Evolutionary conservation across 1,284 basidiomycete genomes (phyloP).

Genomic region (Cutaneotrichosporon cutaneum): DNA sequence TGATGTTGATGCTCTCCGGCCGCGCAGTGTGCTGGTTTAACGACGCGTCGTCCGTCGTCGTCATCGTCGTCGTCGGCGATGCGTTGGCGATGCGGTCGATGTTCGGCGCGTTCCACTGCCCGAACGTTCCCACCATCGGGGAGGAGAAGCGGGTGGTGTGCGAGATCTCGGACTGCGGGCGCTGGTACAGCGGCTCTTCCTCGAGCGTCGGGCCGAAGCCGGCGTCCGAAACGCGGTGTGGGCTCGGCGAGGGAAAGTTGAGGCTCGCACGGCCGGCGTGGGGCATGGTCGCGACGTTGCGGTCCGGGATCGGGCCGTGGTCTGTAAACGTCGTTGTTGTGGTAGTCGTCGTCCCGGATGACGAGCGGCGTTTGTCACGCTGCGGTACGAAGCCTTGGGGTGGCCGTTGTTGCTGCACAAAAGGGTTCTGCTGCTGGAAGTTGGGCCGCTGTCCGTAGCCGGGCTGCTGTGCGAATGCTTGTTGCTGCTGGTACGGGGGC

Average conservation of each 20-base stretch:
- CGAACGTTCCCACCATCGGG: background rate
- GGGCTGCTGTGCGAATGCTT: background rate
- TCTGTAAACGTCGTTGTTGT: constrained; percentile 27
- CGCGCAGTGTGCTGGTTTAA: background rate
- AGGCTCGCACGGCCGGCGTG: background rate
- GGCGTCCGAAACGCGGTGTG: background rate
- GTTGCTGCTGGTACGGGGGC: background rate
- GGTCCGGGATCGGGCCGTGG: constrained; percentile 10
- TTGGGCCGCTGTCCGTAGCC: background rate
- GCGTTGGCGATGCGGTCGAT: background rate
- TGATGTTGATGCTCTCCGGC: background rate
- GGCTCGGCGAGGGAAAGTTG: constrained; percentile 13
- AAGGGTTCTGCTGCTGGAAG: background rate
- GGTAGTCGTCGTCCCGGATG: constrained; percentile 34
- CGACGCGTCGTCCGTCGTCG: background rate
- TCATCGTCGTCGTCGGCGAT: background rate
- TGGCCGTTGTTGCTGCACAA: background rate
- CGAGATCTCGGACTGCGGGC: background rate
- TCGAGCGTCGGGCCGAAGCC: background rate
- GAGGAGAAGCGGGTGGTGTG: constrained; percentile 3
- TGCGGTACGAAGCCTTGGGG: background rate
- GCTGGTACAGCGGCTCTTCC: background rate
- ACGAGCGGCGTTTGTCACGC: constrained; percentile 25
- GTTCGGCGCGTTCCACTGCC: background rate
- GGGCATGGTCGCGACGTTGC: constrained; percentile 26